phyloP scores from a whole-genome alignment of 1,139 yeast genomes.

The Debaryomycetaceae sp. region DNA sequence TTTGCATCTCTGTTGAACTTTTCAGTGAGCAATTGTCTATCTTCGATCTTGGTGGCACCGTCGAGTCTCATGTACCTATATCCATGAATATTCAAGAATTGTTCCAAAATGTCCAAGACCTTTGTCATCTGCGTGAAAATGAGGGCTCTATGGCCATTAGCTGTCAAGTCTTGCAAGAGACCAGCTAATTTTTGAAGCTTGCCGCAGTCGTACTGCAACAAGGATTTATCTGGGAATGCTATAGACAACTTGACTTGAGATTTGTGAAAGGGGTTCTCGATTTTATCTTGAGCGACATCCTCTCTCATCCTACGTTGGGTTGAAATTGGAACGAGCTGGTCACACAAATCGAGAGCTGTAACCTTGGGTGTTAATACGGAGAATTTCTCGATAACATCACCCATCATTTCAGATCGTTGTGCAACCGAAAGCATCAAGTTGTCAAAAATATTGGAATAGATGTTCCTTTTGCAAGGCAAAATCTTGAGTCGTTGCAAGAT shows the following conservation, averaged over 20 bases:
- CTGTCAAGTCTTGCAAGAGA: conserved; percentile 70
- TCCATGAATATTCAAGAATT: conserved; percentile 91
- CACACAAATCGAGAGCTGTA: conserved; percentile 73
- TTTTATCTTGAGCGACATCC: conserved; percentile 35
- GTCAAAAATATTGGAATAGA: conserved; percentile 14
- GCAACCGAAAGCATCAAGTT: conserved; percentile 38
- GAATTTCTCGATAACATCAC: conserved; percentile 63
- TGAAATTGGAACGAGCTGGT: conserved; percentile 45
- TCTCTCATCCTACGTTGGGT: conserved; percentile 27
- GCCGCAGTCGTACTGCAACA: conserved; percentile 95
- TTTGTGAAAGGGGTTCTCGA: conserved; percentile 69
- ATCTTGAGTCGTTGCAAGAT: conserved; percentile 22
- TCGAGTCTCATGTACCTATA: conserved; percentile 92
- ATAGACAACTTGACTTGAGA: conserved; percentile 85
- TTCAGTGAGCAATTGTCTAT: conserved; percentile 90
- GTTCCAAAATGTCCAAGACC: conserved; percentile 89
- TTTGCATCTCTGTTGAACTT: conserved; percentile 82
- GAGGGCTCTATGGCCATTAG: conserved; percentile 88
- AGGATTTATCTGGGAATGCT: conserved; percentile 93
- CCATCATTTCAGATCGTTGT: conserved; percentile 41
- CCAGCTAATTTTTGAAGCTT: conserved; percentile 82
- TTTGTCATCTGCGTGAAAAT: conserved; percentile 98
- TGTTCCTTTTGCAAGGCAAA: conserved; percentile 11
- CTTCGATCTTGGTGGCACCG: conserved; percentile 97
- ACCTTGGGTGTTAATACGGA: conserved; percentile 88